These are phyloP conservation scores for Flaveria brownii DNA, from an alignment of 129 eudicot species.

Conservation along the genomic window DNA sequence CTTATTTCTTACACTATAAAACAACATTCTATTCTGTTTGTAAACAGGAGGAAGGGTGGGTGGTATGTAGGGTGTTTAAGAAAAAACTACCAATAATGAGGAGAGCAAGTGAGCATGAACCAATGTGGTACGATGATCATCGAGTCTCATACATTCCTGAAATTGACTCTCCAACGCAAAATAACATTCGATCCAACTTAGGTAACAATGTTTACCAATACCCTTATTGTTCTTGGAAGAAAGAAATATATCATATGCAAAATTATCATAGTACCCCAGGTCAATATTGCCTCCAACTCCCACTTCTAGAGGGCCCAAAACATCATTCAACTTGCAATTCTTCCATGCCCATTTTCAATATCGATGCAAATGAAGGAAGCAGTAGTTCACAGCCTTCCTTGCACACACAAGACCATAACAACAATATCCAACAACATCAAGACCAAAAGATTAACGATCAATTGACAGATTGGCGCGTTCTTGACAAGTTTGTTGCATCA, in stretches of 20 bases:
- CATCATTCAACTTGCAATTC: constrained; percentile 21
- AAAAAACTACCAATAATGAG: constrained; percentile 62
- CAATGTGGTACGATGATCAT: constrained; percentile 80
- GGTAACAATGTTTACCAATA: constrained; percentile 28
- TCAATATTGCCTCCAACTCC: constrained; percentile 61
- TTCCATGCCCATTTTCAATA: constrained; percentile 26
- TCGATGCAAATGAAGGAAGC: constrained; percentile 36
- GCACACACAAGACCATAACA: constrained; percentile 31
- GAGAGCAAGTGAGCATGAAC: constrained; percentile 62
- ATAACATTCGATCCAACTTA: constrained; percentile 31
- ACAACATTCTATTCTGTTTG: not conserved
- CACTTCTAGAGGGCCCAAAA: constrained; percentile 66
- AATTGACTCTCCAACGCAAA: constrained; percentile 59
- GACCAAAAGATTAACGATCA: constrained; percentile 53
- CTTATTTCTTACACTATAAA: too few species aligned
- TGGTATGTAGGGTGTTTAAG: constrained; percentile 84
- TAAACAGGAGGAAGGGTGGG: constrained; percentile 98
- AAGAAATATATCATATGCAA: constrained; percentile 47
- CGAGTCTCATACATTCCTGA: constrained; percentile 72
- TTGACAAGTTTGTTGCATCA: constrained; percentile 91
- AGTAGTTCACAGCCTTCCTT: constrained; percentile 37
- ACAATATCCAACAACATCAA: constrained; percentile 30
- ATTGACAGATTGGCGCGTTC: constrained; percentile 88
- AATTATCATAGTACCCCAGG: constrained; percentile 53
- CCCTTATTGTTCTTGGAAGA: constrained; percentile 48